Conservation (phyloP, 2,329 filamentous ascomycete species). For the Thelonectria discophora region DNA sequence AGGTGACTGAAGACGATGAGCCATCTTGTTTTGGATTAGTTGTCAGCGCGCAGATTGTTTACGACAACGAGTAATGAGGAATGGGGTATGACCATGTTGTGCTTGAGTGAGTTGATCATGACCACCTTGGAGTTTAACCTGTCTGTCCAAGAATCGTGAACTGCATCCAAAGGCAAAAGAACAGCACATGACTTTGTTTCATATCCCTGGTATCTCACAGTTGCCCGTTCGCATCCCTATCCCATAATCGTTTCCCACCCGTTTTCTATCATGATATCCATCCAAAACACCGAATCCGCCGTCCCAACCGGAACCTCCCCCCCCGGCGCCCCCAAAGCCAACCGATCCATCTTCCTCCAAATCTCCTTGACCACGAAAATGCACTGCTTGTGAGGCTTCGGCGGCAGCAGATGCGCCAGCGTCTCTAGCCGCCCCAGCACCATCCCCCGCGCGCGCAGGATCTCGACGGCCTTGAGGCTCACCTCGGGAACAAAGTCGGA, state of each 20-base stretch:
- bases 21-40: too few species aligned
- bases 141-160: too few species aligned
- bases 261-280: constrained; percentile 31
- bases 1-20: too few species aligned
- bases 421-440: constrained; percentile 17
- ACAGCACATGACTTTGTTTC: not conserved
- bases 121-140: too few species aligned
- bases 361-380: constrained; percentile 21
- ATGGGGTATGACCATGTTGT: not conserved
- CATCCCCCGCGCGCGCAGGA: constrained; percentile 18
- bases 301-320: not conserved
- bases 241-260: constrained; percentile 30
- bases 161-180: not conserved
- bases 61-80: not conserved
- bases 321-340: not conserved
- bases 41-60: not conserved
- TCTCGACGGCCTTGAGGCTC: constrained; percentile 16
- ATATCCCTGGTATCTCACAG: not conserved
- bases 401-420: constrained; percentile 16
- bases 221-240: not conserved
- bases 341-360: constrained; percentile 27
- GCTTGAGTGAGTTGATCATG: not conserved
- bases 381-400: constrained; percentile 20
- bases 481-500: constrained; percentile 13
- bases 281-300: constrained; percentile 26